A percentile compares a stretch with the other conserved stretches of the same genome.
Evolutionary conservation across 768 basidiomycete genomes (phyloP).

Genomic region (Kockovaella imperatae): DNA sequence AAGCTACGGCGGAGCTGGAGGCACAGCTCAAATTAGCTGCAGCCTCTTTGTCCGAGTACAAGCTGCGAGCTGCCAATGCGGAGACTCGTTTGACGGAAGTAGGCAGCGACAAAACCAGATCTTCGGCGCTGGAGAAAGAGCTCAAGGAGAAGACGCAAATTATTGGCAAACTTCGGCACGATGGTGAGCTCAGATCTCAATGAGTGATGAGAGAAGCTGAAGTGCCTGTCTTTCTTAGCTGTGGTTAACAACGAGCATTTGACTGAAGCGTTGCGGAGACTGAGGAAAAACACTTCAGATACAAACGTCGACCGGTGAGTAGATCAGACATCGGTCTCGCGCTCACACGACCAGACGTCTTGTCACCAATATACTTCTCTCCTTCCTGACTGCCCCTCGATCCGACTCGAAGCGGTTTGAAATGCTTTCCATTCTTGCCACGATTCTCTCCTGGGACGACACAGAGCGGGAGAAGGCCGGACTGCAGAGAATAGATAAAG

Average conservation of each 20-base stretch:
- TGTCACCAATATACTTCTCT: slow-evolving; percentile 85
- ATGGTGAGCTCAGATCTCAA: slow-evolving; percentile 54
- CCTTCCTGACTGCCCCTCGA: slow-evolving; percentile 81
- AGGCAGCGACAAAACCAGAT: slow-evolving; percentile 57
- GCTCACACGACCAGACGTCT: slow-evolving; percentile 54
- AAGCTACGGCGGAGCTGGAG: slow-evolving; percentile 76
- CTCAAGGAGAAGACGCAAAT: slow-evolving; percentile 91
- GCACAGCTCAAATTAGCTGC: slow-evolving; percentile 62
- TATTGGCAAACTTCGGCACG: slow-evolving; percentile 90
- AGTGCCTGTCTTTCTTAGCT: slow-evolving; percentile 50
- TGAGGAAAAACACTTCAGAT: slow-evolving; percentile 71
- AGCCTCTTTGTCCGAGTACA: slow-evolving; percentile 78
- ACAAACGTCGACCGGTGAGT: slow-evolving; percentile 71
- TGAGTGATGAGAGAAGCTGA: slow-evolving; percentile 2
- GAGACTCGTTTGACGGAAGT: slow-evolving; percentile 78
- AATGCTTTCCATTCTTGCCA: slow-evolving; percentile 80
- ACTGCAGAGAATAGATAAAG: slow-evolving; percentile 53
- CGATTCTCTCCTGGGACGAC: slow-evolving; percentile 89
- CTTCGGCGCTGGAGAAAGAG: slow-evolving; percentile 73
- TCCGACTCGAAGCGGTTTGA: slow-evolving; percentile 93
- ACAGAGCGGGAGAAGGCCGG: slow-evolving; percentile 86
- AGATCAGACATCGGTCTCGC: not conserved
- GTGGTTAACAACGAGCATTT: slow-evolving; percentile 97
- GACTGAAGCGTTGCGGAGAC: slow-evolving; percentile 90
- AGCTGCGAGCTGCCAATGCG: slow-evolving; percentile 75